A percentile compares a stretch with the other conserved stretches of the same genome.
Evolutionary conservation across 1,284 basidiomycete species (phyloP).

Genomic region (Ceratobasidium sp.): DNA sequence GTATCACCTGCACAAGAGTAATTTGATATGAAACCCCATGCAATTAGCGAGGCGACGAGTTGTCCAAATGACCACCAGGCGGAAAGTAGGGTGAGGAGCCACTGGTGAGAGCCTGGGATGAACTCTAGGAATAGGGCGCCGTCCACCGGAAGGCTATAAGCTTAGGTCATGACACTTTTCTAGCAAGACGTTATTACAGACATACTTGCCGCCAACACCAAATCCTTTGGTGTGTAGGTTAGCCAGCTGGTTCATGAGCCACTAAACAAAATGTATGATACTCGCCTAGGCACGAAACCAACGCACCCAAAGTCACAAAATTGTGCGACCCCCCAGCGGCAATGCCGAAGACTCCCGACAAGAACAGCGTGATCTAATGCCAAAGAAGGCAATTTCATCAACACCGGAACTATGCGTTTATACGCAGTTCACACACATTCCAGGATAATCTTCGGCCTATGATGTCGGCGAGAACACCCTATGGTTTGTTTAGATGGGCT

Average conservation of each 20-base stretch:
- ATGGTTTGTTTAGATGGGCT: background rate
- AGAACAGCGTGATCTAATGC: constrained; percentile 62
- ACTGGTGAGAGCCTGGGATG: constrained; percentile 63
- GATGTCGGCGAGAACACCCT: constrained; percentile 58
- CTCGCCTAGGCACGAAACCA: constrained; percentile 57
- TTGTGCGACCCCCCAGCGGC: constrained; percentile 62
- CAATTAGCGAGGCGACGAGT: constrained; percentile 59
- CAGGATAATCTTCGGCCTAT: constrained; percentile 64
- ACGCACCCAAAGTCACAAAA: constrained; percentile 59
- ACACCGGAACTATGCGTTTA: background rate
- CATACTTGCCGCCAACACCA: constrained; percentile 65
- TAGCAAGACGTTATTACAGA: constrained; percentile 34
- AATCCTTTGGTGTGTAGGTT: constrained; percentile 52
- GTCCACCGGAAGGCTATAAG: constrained; percentile 60
- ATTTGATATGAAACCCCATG: constrained; percentile 61
- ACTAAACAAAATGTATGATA: too few relatives aligned
- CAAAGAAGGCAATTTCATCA: constrained; percentile 15
- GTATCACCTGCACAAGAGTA: constrained; percentile 55
- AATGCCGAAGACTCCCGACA: constrained; percentile 66
- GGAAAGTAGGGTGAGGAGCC: constrained; percentile 68
- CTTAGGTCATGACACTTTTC: constrained; percentile 13
- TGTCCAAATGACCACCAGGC: constrained; percentile 72
- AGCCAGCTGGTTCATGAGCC: constrained; percentile 44
- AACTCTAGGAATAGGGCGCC: constrained; percentile 65
- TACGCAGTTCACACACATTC: constrained; percentile 44